Conservation (phyloP, 176 grass and related monocot genomes). For the Aegilops sharonensis region DNA sequence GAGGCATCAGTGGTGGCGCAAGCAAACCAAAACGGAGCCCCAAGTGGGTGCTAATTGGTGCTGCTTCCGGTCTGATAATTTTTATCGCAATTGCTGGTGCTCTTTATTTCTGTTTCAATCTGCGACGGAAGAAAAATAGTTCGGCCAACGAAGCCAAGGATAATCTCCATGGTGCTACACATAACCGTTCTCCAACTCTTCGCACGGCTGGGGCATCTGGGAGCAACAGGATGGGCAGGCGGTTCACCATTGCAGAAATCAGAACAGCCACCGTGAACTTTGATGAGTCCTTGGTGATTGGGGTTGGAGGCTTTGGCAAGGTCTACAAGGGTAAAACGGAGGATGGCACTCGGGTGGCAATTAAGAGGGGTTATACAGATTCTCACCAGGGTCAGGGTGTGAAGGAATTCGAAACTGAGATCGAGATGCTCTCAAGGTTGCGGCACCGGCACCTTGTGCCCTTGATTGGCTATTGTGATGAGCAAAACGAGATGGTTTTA, state of each 20-base stretch:
- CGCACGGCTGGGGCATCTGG: conserved; percentile 32
- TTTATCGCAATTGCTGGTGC: conserved; percentile 39
- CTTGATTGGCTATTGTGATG: conserved; percentile 91
- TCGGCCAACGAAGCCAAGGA: conserved; percentile 34
- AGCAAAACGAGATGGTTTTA: conserved; percentile 87
- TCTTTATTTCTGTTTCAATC: conserved; percentile 32
- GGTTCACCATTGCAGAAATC: conserved; percentile 69
- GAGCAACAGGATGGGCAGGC: conserved; percentile 44
- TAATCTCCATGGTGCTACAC: conserved; percentile 55
- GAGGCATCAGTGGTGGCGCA: conserved; percentile 18
- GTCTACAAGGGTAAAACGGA: conserved; percentile 79
- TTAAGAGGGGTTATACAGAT: conserved; percentile 71
- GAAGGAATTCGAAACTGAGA: conserved; percentile 95
- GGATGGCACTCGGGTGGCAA: conserved; percentile 52
- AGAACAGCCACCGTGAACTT: conserved; percentile 77
- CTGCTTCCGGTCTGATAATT: conserved; percentile 44
- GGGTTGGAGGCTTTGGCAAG: conserved; percentile 92
- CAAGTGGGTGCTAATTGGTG: conserved; percentile 53
- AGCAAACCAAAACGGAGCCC: conserved; percentile 44
- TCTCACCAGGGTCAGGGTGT: conserved; percentile 87
- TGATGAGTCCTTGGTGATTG: conserved; percentile 81
- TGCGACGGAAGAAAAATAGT: conserved; percentile 38
- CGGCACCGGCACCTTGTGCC: conserved; percentile 89
- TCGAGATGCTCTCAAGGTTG: conserved; percentile 89
- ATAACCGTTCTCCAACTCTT: conserved; percentile 32